These are phyloP conservation scores for Plasmodium fragile DNA, from an alignment of 169 alveolate genomes.

Conservation along the genomic window DNA sequence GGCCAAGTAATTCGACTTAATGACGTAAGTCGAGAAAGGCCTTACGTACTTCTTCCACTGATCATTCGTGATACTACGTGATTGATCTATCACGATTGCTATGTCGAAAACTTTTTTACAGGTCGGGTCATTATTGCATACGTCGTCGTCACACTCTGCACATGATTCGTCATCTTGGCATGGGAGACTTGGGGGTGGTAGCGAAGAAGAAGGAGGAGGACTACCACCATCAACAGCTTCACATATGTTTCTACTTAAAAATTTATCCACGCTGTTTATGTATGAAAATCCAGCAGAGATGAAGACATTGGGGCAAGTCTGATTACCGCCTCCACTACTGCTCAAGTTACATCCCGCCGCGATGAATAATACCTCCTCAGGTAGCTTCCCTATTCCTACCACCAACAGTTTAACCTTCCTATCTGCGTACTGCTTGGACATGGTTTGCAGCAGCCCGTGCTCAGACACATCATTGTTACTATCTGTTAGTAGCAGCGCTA, in stretches of 20 bases:
- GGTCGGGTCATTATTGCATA: slow-evolving; percentile 32
- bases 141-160: slow-evolving; percentile 61
- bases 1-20: slow-evolving; percentile 57
- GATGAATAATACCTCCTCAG: slow-evolving; percentile 3
- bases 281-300: slow-evolving; percentile 14
- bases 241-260: slow-evolving; percentile 27
- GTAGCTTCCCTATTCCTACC: slow-evolving; percentile 14
- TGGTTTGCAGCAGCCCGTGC: background rate
- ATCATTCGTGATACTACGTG: slow-evolving; percentile 26
- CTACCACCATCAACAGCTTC: background rate
- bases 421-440: slow-evolving; percentile 33
- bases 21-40: slow-evolving; percentile 21
- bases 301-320: slow-evolving; percentile 38
- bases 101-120: slow-evolving; percentile 64
- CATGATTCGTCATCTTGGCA: slow-evolving; percentile 46
- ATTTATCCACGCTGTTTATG: slow-evolving; percentile 1
- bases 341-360: slow-evolving; percentile 52
- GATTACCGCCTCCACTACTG: background rate
- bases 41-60: slow-evolving; percentile 60
- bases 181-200: slow-evolving; percentile 1
- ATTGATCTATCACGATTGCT: slow-evolving; percentile 66
- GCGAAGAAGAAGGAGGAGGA: slow-evolving; percentile 2
- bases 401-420: slow-evolving; percentile 32
- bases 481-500: slow-evolving; percentile 38
- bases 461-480: slow-evolving; percentile 61